Percentiles rank a stretch among this genome's conserved stretches.
Evolutionary conservation across 2,329 filamentous ascomycete genomes (phyloP).

Genomic region (Lecanicillium sp.): DNA sequence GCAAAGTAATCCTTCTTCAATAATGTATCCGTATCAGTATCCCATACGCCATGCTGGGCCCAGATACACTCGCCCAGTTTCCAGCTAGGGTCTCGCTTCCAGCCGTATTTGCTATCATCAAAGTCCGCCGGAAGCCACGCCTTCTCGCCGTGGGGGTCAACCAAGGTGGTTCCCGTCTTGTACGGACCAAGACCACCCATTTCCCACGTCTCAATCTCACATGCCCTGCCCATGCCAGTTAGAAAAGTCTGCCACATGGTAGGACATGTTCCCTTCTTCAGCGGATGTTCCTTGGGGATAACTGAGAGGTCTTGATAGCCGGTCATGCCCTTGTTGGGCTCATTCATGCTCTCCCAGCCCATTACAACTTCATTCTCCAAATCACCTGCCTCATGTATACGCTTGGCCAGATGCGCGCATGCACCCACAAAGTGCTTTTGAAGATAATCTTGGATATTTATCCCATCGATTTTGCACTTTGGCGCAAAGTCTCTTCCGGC

Average conservation of each 20-base stretch:
- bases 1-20: slow-evolving; percentile 83
- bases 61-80: slow-evolving; percentile 90
- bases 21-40: slow-evolving; percentile 67
- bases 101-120: slow-evolving; percentile 82
- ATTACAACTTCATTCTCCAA: slow-evolving; percentile 81
- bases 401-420: slow-evolving; percentile 69
- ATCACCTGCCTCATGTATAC: slow-evolving; percentile 84
- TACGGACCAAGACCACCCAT: slow-evolving; percentile 90
- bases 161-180: slow-evolving; percentile 71
- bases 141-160: slow-evolving; percentile 79
- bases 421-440: slow-evolving; percentile 79
- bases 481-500: slow-evolving; percentile 86
- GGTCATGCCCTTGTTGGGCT: slow-evolving; percentile 82
- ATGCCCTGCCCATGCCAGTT: slow-evolving; percentile 81
- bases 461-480: slow-evolving; percentile 87
- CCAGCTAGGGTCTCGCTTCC: slow-evolving; percentile 82
- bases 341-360: slow-evolving; percentile 95
- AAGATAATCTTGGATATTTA: slow-evolving; percentile 94
- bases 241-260: slow-evolving; percentile 92
- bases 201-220: slow-evolving; percentile 85
- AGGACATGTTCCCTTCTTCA: slow-evolving; percentile 88
- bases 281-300: slow-evolving; percentile 77
- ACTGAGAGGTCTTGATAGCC: slow-evolving; percentile 73
- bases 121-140: slow-evolving; percentile 80
- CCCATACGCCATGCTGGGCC: slow-evolving; percentile 96